Conservation (phyloP, 192 early-diverging fungal species). For the Coemansia sp. region DNA sequence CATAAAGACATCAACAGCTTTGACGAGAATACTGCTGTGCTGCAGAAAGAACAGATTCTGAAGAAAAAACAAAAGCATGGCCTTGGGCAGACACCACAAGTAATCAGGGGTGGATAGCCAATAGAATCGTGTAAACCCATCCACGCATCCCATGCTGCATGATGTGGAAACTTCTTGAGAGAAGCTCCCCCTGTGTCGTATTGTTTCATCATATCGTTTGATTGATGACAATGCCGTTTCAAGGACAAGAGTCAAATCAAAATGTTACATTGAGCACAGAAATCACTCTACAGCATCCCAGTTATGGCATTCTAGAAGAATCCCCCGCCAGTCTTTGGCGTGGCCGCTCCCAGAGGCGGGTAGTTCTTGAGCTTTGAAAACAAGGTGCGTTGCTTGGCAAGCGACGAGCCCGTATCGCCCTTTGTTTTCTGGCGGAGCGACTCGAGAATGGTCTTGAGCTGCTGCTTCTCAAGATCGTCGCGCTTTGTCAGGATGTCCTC, state of each 20-base stretch:
- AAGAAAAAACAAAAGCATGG: neutral
- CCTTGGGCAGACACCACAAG: neutral
- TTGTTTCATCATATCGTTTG: no score
- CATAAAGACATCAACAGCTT: no score
- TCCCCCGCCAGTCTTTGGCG: neutral
- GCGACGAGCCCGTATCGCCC: slow-evolving; percentile 46
- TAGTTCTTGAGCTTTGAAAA: slow-evolving; percentile 51
- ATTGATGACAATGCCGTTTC: no score
- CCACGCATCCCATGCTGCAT: no score
- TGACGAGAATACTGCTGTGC: no score
- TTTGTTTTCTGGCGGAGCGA: slow-evolving; percentile 59
- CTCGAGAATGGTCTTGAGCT: slow-evolving; percentile 87
- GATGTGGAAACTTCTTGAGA: slow-evolving; percentile 1
- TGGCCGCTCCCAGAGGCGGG: slow-evolving; percentile 30
- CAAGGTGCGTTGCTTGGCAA: slow-evolving; percentile 50
- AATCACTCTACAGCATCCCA: no score
- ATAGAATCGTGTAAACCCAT: neutral
- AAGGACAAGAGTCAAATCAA: no score
- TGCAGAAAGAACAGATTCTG: neutral
- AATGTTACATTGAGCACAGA: no score
- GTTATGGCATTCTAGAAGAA: neutral
- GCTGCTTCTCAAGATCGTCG: slow-evolving; percentile 88
- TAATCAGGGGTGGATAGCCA: neutral
- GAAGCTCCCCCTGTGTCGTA: neutral
- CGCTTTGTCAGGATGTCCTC: slow-evolving; percentile 85